A percentile compares a stretch with the other conserved stretches of the same genome.
Evolutionary conservation across 2,329 filamentous ascomycete genomes (phyloP).

Genomic region (Penicillium janthinellum): DNA sequence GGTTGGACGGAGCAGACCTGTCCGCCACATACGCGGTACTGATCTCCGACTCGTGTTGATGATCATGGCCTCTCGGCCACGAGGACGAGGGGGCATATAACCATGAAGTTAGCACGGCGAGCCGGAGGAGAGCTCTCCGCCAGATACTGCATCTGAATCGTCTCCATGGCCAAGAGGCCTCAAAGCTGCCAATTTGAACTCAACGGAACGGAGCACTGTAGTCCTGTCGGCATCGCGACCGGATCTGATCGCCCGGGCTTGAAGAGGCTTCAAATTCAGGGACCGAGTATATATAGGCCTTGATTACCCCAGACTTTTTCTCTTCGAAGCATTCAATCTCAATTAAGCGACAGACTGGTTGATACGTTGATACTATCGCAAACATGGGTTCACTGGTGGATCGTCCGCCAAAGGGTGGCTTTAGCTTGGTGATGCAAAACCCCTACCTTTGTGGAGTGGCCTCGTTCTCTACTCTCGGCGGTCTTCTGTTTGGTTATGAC

Average conservation of each 20-base stretch:
- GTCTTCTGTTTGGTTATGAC: conserved; percentile 54
- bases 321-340: not conserved
- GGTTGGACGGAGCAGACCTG: conserved; percentile 19
- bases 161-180: not conserved
- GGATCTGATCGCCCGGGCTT: not conserved
- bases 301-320: not conserved
- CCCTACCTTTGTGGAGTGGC: conserved; percentile 51
- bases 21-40: conserved; percentile 9
- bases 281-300: conserved; percentile 5
- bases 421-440: conserved; percentile 40
- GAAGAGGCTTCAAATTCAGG: not conserved
- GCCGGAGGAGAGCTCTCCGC: not conserved
- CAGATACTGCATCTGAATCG: not conserved
- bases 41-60: not conserved
- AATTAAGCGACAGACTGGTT: not conserved
- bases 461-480: conserved; percentile 47
- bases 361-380: not conserved
- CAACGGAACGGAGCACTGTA: conserved; percentile 23
- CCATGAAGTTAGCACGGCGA: not conserved
- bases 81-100: not conserved
- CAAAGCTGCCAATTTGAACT: not conserved
- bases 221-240: conserved; percentile 11
- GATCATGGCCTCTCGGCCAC: not conserved
- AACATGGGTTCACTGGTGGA: conserved; percentile 24
- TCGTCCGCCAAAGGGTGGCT: conserved; percentile 24